Evolutionary conservation across 371 early-diverging fungal genomes (phyloP).

Genomic region (Mortierella sp.): DNA sequence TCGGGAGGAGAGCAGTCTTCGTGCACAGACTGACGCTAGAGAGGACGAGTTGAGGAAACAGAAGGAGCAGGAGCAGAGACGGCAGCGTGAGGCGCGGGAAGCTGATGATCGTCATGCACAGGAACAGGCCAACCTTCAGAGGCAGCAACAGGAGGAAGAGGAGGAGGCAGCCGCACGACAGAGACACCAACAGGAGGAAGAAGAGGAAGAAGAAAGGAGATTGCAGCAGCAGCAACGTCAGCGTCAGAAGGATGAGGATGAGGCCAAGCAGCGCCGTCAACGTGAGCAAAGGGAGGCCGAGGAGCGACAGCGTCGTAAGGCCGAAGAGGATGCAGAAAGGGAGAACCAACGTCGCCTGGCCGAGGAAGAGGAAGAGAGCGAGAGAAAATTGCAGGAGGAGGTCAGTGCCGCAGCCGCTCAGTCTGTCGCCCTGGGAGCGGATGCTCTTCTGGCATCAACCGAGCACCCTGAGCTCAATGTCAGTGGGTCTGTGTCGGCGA

Average conservation of each 20-base stretch:
- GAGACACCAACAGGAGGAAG: conserved; percentile 46
- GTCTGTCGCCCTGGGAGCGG: conserved; percentile 31
- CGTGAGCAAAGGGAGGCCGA: conserved; percentile 48
- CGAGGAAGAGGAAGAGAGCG: conserved; percentile 37
- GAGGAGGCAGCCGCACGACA: conserved; percentile 16
- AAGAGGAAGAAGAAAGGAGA: conserved; percentile 43
- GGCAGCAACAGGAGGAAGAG: conserved; percentile 29
- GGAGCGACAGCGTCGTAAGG: conserved; percentile 27
- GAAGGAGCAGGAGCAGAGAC: conserved; percentile 28
- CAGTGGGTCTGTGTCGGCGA: conserved; percentile 65
- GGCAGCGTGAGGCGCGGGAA: conserved; percentile 32
- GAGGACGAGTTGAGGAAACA: conserved; percentile 49
- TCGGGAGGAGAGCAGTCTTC: conserved; percentile 33
- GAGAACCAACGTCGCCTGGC: conserved; percentile 59
- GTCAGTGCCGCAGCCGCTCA: conserved; percentile 46
- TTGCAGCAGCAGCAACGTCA: conserved; percentile 16
- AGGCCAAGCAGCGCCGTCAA: conserved; percentile 37
- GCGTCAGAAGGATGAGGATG: conserved; percentile 19
- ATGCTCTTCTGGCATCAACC: conserved; percentile 25
- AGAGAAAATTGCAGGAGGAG: conserved; percentile 47
- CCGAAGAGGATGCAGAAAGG: conserved; percentile 59
- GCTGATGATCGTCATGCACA: conserved; percentile 40
- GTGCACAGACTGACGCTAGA: conserved; percentile 35
- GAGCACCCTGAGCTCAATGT: conserved; percentile 51
- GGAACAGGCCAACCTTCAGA: conserved; percentile 20